Base-by-base conservation (phyloP, 2,329 filamentous ascomycete genomes). In the Elsinoe fawcettii region DNA sequence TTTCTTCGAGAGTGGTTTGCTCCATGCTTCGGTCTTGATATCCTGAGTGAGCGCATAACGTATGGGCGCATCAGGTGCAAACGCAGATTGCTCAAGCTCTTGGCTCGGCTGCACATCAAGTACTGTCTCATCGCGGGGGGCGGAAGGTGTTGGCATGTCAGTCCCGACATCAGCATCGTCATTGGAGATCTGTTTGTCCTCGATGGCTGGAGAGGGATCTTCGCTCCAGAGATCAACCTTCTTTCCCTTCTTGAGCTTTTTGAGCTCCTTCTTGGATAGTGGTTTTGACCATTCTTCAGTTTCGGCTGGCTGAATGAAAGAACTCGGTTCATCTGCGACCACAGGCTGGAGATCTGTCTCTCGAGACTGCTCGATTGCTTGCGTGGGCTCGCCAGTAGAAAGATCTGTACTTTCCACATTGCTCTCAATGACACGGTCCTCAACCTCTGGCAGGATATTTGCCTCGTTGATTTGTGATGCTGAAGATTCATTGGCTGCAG, bases 261-360 rank as follows among this genome's bases (percentile, higher is more conserved):
- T 58, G 34, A 57, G 57, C 18, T 56, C 55, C 23, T 60, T 60
- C 43, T 60, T 57, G 3, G 58, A 59, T 9, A 57, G 20, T 12
- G 41, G 41, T n/a, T 46, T 46, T 12, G 41, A 27, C 41, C 41
- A n/a, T 25, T 46, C 41, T 4, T 46, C 20, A 3, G 20, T 9
- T n/a, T 46, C 41, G 3, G 22, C 20, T 12, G 16, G 22, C n/a
- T 23, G 20, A 12, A 11, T 18, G 5, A 25, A 5, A 18, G 16
- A 9, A 18, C 25, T 16, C 14, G 7, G 4, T 6, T 18, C 39
- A 8, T 20, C 22, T 12, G 22, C 14, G 3, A 12, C 11, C 9
- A 12, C 34, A 3, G 6, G 34, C 9, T 3, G 34, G 14, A 12
- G 6, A 12, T 5, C 6, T n/a, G 5, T 5, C 39, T 44, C 39